phyloP scores from a whole-genome alignment of 352 stramenopile genomes.

The Phytophthora meadii region DNA sequence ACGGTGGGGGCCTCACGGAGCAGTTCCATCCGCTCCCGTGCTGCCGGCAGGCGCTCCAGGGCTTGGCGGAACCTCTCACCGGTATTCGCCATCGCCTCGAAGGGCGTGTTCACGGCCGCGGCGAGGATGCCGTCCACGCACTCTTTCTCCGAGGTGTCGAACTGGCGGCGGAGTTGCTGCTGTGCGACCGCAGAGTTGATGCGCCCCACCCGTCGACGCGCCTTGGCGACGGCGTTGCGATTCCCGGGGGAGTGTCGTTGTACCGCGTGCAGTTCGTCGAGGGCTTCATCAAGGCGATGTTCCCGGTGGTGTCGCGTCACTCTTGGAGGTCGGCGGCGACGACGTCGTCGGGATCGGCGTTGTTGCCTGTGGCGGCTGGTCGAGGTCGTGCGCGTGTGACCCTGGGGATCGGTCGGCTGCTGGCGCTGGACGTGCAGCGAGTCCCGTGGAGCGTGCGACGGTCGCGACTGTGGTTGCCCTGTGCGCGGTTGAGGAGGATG shows the following conservation, averaged over 20 bases:
- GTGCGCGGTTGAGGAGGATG: no score
- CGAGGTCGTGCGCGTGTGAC: no score
- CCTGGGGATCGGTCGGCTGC: no score
- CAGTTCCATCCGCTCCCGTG: no score
- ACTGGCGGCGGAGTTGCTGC: conserved; percentile 2
- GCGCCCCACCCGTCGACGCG: conserved; percentile 11
- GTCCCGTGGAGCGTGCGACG: no score
- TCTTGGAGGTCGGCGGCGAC: background rate
- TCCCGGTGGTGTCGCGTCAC: conserved; percentile 2
- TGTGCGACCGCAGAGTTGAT: conserved; percentile 6
- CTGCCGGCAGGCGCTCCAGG: background rate
- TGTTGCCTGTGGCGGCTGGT: background rate
- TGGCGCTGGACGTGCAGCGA: no score
- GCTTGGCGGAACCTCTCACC: background rate
- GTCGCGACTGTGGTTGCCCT: no score
- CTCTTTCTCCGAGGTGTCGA: conserved; percentile 8
- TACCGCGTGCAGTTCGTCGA: conserved; percentile 6
- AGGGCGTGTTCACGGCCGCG: background rate
- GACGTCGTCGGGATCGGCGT: background rate
- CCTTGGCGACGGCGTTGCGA: background rate
- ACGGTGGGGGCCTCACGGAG: background rate
- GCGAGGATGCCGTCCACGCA: conserved; percentile 6
- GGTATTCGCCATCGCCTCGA: background rate
- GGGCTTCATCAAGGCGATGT: conserved; percentile 9
- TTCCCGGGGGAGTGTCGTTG: no score